A percentile compares a stretch with the other conserved stretches of the same genome.
phyloP scores from a whole-genome alignment of 345 rosid species.

The Hypericum androsaemum region DNA sequence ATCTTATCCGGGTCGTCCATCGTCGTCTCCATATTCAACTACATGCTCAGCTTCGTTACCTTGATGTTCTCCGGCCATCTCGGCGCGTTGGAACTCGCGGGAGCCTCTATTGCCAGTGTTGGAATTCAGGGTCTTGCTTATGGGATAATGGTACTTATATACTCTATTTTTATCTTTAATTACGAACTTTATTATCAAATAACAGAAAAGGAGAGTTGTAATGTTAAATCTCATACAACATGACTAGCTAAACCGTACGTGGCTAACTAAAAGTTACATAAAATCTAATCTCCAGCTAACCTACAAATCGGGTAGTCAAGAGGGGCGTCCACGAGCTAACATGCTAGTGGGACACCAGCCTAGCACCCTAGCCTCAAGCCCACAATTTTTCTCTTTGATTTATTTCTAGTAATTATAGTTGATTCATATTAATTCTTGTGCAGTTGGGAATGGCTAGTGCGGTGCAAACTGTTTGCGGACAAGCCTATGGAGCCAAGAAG shows the following conservation, averaged over 20 bases:
- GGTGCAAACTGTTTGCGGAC: slow-evolving; percentile 91
- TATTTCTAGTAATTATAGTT: too few relatives aligned
- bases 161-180: background rate
- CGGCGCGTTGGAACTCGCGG: background rate
- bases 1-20: slow-evolving; percentile 65
- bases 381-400: background rate
- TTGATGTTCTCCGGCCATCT: background rate
- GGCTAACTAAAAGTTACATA: too few relatives aligned
- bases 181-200: background rate
- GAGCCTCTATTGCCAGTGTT: background rate
- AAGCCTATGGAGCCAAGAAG: slow-evolving; percentile 79
- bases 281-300: too few relatives aligned
- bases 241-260: too few relatives aligned
- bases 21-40: slow-evolving; percentile 13
- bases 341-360: too few relatives aligned
- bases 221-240: too few relatives aligned
- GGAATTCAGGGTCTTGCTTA: slow-evolving; percentile 4
- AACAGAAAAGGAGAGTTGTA: too few relatives aligned
- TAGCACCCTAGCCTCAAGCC: too few relatives aligned
- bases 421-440: too few relatives aligned
- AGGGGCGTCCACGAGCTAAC: too few relatives aligned
- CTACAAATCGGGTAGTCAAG: too few relatives aligned
- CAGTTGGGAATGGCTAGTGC: slow-evolving; percentile 98
- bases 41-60: background rate
- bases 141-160: background rate